Evolutionary conservation across 2,329 filamentous ascomycete species (phyloP), one percentile per base, ranked within the genome.

Genomic region (Blastomyces silverae): DNA sequence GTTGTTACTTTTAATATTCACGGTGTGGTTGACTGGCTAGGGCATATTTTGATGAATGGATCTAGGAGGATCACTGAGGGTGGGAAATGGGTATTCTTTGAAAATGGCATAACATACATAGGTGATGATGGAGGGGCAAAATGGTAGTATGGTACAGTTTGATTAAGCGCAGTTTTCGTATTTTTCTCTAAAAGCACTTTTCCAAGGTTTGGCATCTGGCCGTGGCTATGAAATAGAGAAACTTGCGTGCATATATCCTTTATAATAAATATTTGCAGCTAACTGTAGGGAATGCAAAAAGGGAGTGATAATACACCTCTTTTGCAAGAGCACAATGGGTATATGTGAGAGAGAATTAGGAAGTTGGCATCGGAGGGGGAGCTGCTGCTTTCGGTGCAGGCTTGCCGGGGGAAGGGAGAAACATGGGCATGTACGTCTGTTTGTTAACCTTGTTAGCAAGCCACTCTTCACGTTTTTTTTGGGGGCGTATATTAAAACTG

Each of bases 391-490:
- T 68, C 61, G 67, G 68, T 59, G 69, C 70, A 22, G 66, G 66
- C 44, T 62, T 74, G 39, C 78, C 74, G 57, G 80, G 74, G 15
- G 85, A 83, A 61, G 86, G 86, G 64, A 89, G 73, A 75, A 89
- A 87, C 62, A 89, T 78, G 20, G 85, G 85, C 75, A 89, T 82
- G 71, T 89, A 89, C 55, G 83, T 82, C 85, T 81, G 67, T 42
- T 79, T 69, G 55, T 64, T 17, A 15, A 50, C 58, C 67, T 42
- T 68, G 68, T 64, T 64, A 62, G 59, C 31, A 25, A 53, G 5
- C 10, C n/a, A 13, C 50, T 53, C 10, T 17, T 46, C 44, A 20
- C 2, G 44, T 46, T 20, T 20, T 20, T 20, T 46, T 46, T 0
- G 42, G 6, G 42, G 42, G 13, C 17, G 20, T 8, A 48, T 46